Evolutionary conservation across 352 stramenopile species (phyloP).

Genomic region (Phytophthora kernoviae): DNA sequence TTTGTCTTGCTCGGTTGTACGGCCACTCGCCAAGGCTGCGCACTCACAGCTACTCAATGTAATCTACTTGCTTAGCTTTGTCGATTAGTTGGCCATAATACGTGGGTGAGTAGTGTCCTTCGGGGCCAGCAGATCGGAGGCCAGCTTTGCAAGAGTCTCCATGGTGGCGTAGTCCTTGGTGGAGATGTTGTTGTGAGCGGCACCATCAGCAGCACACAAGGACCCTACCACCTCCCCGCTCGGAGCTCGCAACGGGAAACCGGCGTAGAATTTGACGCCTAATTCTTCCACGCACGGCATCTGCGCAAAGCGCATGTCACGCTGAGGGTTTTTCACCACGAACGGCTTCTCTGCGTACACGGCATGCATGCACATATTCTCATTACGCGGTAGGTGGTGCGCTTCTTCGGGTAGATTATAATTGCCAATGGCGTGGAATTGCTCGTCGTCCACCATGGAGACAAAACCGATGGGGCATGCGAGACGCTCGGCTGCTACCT

Average conservation of each 20-base stretch:
- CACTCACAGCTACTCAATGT: neutral
- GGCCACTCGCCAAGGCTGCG: neutral
- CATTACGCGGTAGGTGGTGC: slow-evolving; percentile 40
- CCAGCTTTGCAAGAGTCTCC: slow-evolving; percentile 58
- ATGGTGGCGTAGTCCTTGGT: slow-evolving; percentile 76
- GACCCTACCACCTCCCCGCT: slow-evolving; percentile 54
- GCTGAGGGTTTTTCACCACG: slow-evolving; percentile 66
- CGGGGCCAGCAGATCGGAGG: slow-evolving; percentile 39
- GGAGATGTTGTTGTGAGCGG: slow-evolving; percentile 55
- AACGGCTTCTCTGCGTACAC: slow-evolving; percentile 67
- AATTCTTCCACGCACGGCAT: slow-evolving; percentile 51
- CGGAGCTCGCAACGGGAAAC: slow-evolving; percentile 54
- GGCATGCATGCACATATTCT: slow-evolving; percentile 63
- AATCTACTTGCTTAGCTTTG: slow-evolving; percentile 3
- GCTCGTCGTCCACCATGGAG: slow-evolving; percentile 53
- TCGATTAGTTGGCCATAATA: slow-evolving; percentile 20
- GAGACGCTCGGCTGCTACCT: slow-evolving; percentile 57
- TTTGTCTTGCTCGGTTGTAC: slow-evolving; percentile 18
- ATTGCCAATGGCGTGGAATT: slow-evolving; percentile 55
- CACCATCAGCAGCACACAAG: slow-evolving; percentile 45
- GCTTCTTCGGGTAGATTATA: slow-evolving; percentile 45
- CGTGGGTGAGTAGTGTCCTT: slow-evolving; percentile 15
- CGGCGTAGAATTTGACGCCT: slow-evolving; percentile 67
- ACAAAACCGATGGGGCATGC: slow-evolving; percentile 66
- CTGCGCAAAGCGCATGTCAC: slow-evolving; percentile 66